A percentile compares a stretch with the other conserved stretches of the same genome.
These are phyloP conservation scores for Clausena lansium DNA, from an alignment of 345 rosid species.

Conservation along the genomic window DNA sequence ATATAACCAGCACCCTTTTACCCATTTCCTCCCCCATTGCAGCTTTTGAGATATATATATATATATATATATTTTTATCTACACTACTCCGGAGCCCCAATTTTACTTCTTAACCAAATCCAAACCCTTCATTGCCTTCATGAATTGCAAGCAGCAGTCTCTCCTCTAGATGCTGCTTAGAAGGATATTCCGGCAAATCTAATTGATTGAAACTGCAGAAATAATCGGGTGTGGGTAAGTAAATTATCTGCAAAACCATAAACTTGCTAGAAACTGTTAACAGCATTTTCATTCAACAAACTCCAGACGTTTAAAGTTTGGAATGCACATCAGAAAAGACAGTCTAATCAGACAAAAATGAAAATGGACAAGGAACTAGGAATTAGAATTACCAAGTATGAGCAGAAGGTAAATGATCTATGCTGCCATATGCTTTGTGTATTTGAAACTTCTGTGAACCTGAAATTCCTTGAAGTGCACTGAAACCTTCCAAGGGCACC, in stretches of 20 bases:
- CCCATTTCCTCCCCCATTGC: slow-evolving; percentile 15
- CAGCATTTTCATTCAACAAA: neutral
- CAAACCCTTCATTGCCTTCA: slow-evolving; percentile 94
- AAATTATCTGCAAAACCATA: neutral
- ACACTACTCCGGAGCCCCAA: slow-evolving; percentile 20
- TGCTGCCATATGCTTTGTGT: slow-evolving; percentile 96
- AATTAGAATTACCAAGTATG: slow-evolving; percentile 78
- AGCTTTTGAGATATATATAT: slow-evolving; percentile 13
- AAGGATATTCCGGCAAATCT: slow-evolving; percentile 95
- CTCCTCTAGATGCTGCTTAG: slow-evolving; percentile 84
- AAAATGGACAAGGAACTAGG: neutral
- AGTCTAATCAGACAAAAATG: neutral
- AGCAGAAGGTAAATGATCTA: slow-evolving; percentile 92
- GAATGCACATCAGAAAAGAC: neutral
- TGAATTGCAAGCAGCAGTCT: slow-evolving; percentile 92
- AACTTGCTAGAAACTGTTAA: slow-evolving; percentile 2
- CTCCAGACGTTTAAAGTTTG: neutral
- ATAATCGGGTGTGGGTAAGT: neutral
- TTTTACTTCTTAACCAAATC: slow-evolving; percentile 56
- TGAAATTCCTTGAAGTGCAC: slow-evolving; percentile 95
- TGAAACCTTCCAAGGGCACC: slow-evolving; percentile 98
- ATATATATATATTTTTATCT: slow-evolving; percentile 32
- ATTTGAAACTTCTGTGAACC: slow-evolving; percentile 95
- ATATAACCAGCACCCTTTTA: slow-evolving; percentile 20
- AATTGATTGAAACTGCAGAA: slow-evolving; percentile 88